These are phyloP conservation scores for Boletus semigastroideus DNA, from an alignment of 1,284 basidiomycete species.

Conservation along the genomic window DNA sequence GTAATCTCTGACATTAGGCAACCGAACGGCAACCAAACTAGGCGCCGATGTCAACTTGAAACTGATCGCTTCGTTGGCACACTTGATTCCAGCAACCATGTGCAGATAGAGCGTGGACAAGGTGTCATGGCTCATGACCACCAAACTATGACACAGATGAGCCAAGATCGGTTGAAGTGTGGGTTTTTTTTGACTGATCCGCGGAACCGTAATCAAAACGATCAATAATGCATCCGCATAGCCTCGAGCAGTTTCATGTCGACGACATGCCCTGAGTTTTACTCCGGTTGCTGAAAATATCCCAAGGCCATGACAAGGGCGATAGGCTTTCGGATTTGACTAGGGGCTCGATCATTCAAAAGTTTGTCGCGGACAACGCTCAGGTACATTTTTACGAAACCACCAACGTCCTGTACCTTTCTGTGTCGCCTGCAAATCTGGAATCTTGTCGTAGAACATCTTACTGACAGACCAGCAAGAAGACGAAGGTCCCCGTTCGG, in stretches of 20 bases:
- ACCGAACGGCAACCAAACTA: neutral
- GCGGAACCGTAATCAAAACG: neutral
- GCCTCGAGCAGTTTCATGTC: neutral
- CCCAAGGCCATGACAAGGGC: neutral
- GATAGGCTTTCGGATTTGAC: neutral
- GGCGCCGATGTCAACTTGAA: conserved; percentile 6
- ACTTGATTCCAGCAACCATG: neutral
- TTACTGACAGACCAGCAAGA: neutral
- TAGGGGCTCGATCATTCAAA: neutral
- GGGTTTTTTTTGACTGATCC: neutral
- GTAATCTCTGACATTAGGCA: neutral
- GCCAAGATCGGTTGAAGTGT: conserved; percentile 1
- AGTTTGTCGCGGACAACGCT: neutral
- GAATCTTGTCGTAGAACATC: neutral
- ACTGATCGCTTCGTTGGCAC: conserved; percentile 10
- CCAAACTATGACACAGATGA: neutral
- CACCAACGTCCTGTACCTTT: neutral
- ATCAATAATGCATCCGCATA: neutral
- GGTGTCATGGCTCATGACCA: neutral
- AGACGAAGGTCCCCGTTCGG: neutral
- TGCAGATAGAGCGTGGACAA: neutral
- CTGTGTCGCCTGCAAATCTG: conserved; percentile 2
- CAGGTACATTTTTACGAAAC: neutral
- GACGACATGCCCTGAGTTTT: neutral
- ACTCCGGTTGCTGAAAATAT: neutral